Evolutionary conservation across 345 rosid species (phyloP), one percentile per base, ranked within the genome.

Genomic region (Gossypium ekmanianum): DNA sequence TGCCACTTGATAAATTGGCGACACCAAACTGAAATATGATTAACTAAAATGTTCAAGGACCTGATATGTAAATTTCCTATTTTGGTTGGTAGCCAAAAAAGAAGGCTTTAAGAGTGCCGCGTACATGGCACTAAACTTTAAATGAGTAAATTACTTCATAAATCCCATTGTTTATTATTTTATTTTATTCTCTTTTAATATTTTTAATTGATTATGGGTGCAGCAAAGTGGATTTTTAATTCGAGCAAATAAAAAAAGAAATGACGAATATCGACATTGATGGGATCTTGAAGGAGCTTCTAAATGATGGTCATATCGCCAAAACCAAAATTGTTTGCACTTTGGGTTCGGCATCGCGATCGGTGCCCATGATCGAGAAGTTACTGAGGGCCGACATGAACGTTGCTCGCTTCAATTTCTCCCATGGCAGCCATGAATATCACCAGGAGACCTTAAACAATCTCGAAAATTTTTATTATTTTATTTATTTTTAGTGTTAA

Each of bases 381-480:
- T 90, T 94, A 80, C 81, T 92, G 18, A 91, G 73, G 75, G 97
- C 95, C 7, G 97, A 97, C 56, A 92, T 94, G 98, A 94, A 94
- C 71, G 94, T 94, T 7, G 97, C 94, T 62, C 97, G 97, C 47
- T 94, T 94, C 94, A 94, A 94, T 81, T 92, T 94, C 89, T 94
- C 98, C 3, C 98, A 94, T 34, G 98, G 97, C n/a, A 91, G 94
- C 48, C 97, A 92, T 43, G 94, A 91, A 66, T 94, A 92, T 50
- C 98, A 94, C 79, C 91, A 88, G 79, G 97, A 84, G 80, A 91
- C 95, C 67, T 83, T 94, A 78, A 54, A 91, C 79, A 92, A 91
- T 70, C 98, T 92, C 85, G 1, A 29, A 29, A 29, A 4, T 0
- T 3, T 3, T 29, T 29, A 29, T 29, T 29, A 29, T 29, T 29